Percentiles rank a stretch among this genome's conserved stretches.
These are phyloP conservation scores for Neurospora terricola DNA, from an alignment of 495 filamentous ascomycete genomes.

Conservation along the genomic window DNA sequence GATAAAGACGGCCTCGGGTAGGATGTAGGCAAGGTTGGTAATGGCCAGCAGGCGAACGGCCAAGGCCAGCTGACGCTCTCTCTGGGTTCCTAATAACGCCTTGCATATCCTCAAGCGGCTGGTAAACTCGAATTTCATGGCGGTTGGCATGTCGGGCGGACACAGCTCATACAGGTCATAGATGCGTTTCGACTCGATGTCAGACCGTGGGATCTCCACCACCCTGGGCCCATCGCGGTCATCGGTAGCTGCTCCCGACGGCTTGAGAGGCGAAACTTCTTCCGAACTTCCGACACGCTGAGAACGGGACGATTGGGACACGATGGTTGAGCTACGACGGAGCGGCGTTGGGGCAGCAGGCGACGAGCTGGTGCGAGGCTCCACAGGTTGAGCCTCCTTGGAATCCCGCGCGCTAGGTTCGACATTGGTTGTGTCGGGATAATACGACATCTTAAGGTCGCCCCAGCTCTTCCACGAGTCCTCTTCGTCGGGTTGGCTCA, in stretches of 20 bases:
- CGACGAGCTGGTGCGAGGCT: slow-evolving; percentile 10
- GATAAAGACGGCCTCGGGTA: slow-evolving; percentile 66
- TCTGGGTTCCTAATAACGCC: slow-evolving; percentile 54
- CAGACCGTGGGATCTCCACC: slow-evolving; percentile 61
- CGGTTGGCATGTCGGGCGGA: slow-evolving; percentile 56
- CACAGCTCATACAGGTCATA: slow-evolving; percentile 59
- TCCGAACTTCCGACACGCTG: slow-evolving; percentile 22
- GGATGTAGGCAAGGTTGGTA: slow-evolving; percentile 85
- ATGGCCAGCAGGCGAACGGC: slow-evolving; percentile 76
- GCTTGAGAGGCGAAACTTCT: slow-evolving; percentile 21
- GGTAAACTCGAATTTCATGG: slow-evolving; percentile 76
- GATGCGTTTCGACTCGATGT: slow-evolving; percentile 48
- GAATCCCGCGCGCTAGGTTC: slow-evolving; percentile 2
- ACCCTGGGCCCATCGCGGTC: slow-evolving; percentile 46
- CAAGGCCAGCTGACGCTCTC: slow-evolving; percentile 64
- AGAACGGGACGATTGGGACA: slow-evolving; percentile 27
- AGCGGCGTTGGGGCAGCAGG: slow-evolving; percentile 38
- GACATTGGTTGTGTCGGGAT: slow-evolving; percentile 21
- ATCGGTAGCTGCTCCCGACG: slow-evolving; percentile 34
- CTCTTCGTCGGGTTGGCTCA: slow-evolving; percentile 31
- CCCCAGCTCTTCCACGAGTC: slow-evolving; percentile 39
- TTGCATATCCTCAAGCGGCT: slow-evolving; percentile 72
- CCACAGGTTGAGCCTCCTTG: neutral
- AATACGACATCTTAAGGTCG: slow-evolving; percentile 38
- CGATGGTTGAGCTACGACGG: slow-evolving; percentile 36